A percentile compares a stretch with the other conserved stretches of the same genome.
Conservation (phyloP, 257 asterid genomes). For the Nicotiana noctiflora region DNA sequence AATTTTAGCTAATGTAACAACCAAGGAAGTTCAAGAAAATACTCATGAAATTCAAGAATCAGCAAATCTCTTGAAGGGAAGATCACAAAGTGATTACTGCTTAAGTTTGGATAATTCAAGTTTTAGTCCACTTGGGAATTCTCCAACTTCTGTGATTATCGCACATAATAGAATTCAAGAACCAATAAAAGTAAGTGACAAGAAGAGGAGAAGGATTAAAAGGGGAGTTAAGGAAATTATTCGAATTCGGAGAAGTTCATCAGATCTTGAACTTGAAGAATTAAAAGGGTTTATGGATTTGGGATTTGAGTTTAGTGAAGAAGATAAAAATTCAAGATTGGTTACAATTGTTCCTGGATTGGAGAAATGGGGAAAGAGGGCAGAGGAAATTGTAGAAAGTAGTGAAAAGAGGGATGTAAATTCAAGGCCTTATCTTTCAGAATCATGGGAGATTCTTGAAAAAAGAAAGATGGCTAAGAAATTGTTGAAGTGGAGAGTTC, state of each 20-base stretch:
- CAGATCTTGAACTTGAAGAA: constrained; percentile 74
- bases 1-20: not conserved
- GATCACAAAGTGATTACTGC: constrained; percentile 39
- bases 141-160: constrained; percentile 1
- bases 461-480: constrained; percentile 16
- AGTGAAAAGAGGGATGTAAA: not conserved
- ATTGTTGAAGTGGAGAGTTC: constrained; percentile 42
- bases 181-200: not conserved
- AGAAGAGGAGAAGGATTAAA: constrained; percentile 7
- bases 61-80: not conserved
- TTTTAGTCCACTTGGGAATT: not conserved
- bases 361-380: constrained; percentile 43
- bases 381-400: not conserved
- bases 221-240: not conserved
- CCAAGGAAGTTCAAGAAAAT: constrained; percentile 1
- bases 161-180: not conserved
- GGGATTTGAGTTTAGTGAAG: constrained; percentile 63
- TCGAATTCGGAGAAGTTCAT: constrained; percentile 45
- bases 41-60: constrained; percentile 11
- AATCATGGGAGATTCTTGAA: constrained; percentile 49
- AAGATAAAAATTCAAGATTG: constrained; percentile 38
- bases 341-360: constrained; percentile 63
- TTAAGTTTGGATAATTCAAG: not conserved
- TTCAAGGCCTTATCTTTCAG: constrained; percentile 76
- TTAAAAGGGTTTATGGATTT: constrained; percentile 75